Evolutionary conservation across 1,139 yeast species (phyloP).

Genomic region (Hyphopichia pseudoburtonii): DNA sequence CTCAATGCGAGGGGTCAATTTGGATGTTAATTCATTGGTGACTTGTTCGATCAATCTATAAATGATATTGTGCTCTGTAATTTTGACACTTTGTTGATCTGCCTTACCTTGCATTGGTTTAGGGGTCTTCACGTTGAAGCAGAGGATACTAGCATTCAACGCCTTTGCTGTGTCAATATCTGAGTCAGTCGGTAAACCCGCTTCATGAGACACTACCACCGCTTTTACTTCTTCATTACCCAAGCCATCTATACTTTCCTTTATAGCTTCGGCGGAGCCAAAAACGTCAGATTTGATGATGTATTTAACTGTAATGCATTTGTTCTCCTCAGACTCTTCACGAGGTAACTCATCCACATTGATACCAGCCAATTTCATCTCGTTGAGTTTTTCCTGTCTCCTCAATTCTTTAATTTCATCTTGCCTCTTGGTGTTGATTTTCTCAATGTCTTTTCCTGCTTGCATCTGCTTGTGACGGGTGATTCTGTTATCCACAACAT

Average conservation of each 20-base stretch:
- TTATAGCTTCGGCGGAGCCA: slow-evolving; percentile 62
- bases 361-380: slow-evolving; percentile 57
- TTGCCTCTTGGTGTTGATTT: slow-evolving; percentile 60
- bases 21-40: slow-evolving; percentile 58
- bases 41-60: slow-evolving; percentile 88
- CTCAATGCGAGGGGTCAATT: slow-evolving; percentile 68
- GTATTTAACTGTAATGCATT: slow-evolving; percentile 47
- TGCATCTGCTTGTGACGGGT: slow-evolving; percentile 56
- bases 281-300: slow-evolving; percentile 89
- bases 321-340: slow-evolving; percentile 20
- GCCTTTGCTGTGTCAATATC: slow-evolving; percentile 83
- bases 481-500: slow-evolving; percentile 64
- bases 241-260: slow-evolving; percentile 72
- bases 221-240: slow-evolving; percentile 86
- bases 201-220: slow-evolving; percentile 67
- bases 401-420: slow-evolving; percentile 48
- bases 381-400: slow-evolving; percentile 52
- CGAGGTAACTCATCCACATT: slow-evolving; percentile 40
- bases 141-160: slow-evolving; percentile 68
- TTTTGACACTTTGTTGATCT: slow-evolving; percentile 53
- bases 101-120: slow-evolving; percentile 66
- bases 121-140: slow-evolving; percentile 75
- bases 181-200: slow-evolving; percentile 81
- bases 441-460: slow-evolving; percentile 66
- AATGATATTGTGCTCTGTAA: slow-evolving; percentile 74